Evolutionary conservation across 306 rosid genomes (phyloP).

Genomic region (Ziziphus jujuba): DNA sequence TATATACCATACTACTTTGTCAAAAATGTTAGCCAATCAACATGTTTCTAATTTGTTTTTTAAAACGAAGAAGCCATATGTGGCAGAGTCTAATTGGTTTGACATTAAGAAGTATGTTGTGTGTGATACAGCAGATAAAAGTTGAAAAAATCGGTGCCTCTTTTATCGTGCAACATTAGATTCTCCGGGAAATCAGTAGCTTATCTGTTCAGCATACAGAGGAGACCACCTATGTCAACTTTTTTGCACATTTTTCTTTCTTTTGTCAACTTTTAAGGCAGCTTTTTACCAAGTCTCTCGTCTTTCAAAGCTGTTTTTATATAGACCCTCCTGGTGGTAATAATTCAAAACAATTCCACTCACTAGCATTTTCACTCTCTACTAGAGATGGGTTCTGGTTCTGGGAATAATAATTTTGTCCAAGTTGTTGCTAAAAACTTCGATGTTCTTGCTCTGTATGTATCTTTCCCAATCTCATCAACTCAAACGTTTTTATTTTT

Average conservation of each 20-base stretch:
- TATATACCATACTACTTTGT: too few relatives aligned
- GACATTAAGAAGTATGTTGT: neutral
- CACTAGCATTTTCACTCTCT: neutral
- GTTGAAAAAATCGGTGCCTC: conserved; percentile 65
- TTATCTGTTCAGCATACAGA: neutral
- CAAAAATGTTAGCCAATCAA: too few relatives aligned
- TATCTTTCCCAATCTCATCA: neutral
- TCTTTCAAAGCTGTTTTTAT: neutral
- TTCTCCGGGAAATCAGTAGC: conserved; percentile 38
- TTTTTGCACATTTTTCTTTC: conserved; percentile 11
- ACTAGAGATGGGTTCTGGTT: conserved; percentile 54
- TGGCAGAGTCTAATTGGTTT: too few relatives aligned
- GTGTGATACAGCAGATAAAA: neutral
- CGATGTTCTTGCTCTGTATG: conserved; percentile 89
- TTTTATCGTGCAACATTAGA: conserved; percentile 40
- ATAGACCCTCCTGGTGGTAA: neutral
- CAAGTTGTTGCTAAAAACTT: conserved; percentile 79
- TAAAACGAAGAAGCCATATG: neutral
- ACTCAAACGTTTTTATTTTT: neutral
- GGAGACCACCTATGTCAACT: conserved; percentile 26
- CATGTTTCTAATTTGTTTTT: too few relatives aligned
- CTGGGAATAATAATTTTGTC: conserved; percentile 52
- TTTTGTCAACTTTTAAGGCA: conserved; percentile 2
- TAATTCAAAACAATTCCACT: neutral
- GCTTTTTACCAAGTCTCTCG: neutral